Conservation (phyloP, 208 protist species). For the Acanthamoeba healyi region DNA sequence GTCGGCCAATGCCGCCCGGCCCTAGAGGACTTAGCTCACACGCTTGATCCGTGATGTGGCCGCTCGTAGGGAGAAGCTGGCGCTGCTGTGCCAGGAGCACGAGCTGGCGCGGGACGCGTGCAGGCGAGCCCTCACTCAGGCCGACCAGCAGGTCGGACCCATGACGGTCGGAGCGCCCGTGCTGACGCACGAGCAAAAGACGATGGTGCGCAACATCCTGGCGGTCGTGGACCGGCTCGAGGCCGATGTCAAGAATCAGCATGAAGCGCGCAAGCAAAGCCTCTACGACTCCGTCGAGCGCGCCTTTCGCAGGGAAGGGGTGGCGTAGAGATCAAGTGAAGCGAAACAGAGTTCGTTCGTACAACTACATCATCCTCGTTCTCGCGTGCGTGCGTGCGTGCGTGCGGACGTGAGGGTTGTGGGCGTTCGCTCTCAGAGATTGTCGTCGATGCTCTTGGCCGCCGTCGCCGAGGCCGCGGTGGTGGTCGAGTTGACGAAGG, state of each 20-base stretch:
- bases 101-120: not conserved
- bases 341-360: too few relatives aligned
- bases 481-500: not conserved
- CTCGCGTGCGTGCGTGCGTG: too few relatives aligned
- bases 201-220: not conserved
- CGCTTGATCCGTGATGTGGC: too few relatives aligned
- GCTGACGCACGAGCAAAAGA: not conserved
- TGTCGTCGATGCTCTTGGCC: too few relatives aligned
- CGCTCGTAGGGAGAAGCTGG: not conserved
- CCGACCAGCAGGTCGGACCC: not conserved
- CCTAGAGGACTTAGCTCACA: not conserved
- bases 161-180: too few relatives aligned
- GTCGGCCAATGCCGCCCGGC: not conserved
- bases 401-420: too few relatives aligned
- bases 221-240: not conserved
- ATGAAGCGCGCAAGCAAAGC: not conserved
- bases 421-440: too few relatives aligned
- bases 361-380: too few relatives aligned
- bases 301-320: not conserved
- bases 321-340: not conserved
- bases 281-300: conserved; percentile 6
- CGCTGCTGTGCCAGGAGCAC: conserved; percentile 42
- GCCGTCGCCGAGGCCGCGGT: not conserved
- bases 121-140: not conserved
- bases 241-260: not conserved